Evolutionary conservation across 73 alveolate genomes (phyloP).

Genomic region (Paramecium biaurelia): DNA sequence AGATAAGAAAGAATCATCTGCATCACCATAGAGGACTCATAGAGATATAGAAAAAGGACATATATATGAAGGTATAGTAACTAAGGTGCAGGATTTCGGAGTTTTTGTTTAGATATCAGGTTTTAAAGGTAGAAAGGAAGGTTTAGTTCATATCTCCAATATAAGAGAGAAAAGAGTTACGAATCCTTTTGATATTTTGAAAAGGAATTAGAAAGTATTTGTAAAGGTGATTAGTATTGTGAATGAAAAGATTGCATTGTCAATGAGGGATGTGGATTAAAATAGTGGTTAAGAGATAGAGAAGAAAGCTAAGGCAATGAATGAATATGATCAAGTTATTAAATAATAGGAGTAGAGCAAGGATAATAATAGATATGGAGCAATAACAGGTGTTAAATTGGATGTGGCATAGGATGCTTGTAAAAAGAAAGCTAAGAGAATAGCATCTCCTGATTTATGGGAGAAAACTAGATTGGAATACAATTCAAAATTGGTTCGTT

Average conservation of each 20-base stretch:
- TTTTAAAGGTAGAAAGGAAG: slow-evolving; percentile 82
- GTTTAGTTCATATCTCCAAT: slow-evolving; percentile 89
- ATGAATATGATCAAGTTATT: slow-evolving; percentile 71
- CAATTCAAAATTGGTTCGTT: slow-evolving; percentile 77
- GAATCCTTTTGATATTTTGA: slow-evolving; percentile 76
- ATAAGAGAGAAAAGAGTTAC: slow-evolving; percentile 73
- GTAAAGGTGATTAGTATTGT: slow-evolving; percentile 84
- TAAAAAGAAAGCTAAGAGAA: slow-evolving; percentile 75
- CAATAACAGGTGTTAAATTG: slow-evolving; percentile 93
- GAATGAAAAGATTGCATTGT: slow-evolving; percentile 82
- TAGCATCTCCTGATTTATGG: slow-evolving; percentile 96
- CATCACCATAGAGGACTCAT: slow-evolving; percentile 56
- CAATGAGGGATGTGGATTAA: slow-evolving; percentile 96
- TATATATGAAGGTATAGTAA: slow-evolving; percentile 82
- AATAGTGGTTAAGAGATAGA: slow-evolving; percentile 82
- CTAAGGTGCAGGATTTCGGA: slow-evolving; percentile 84
- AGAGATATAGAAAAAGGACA: slow-evolving; percentile 69
- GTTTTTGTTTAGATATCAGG: slow-evolving; percentile 85
- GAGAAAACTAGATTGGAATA: slow-evolving; percentile 87
- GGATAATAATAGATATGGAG: slow-evolving; percentile 74
- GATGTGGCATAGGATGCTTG: slow-evolving; percentile 73
- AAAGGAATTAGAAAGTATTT: slow-evolving; percentile 61
- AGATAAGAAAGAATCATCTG: slow-evolving; percentile 63
- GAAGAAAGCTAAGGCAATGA: slow-evolving; percentile 50
- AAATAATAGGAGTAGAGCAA: slow-evolving; percentile 63